Evolutionary conservation across 768 basidiomycete genomes (phyloP).

Genomic region (Lactifluus pinguis): DNA sequence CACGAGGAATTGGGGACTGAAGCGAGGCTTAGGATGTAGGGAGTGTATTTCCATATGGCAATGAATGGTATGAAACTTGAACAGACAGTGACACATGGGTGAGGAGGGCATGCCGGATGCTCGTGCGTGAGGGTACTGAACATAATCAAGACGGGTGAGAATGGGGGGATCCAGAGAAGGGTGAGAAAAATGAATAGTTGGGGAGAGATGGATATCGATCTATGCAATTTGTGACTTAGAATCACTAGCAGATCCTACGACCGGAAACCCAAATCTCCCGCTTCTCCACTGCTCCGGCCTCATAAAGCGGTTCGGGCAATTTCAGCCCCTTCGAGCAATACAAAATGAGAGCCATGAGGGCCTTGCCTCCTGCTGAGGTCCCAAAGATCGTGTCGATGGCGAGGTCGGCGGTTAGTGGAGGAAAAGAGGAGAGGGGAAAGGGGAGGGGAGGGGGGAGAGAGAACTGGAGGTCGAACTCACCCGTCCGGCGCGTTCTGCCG

Average conservation of each 20-base stretch:
- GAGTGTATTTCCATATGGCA: constrained; percentile 11
- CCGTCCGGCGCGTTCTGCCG: constrained; percentile 13
- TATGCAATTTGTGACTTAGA: too few species aligned
- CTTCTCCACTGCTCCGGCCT: too few species aligned
- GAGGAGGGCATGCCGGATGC: constrained; percentile 51
- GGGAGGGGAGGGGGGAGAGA: constrained; percentile 12
- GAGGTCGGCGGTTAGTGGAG: constrained; percentile 20
- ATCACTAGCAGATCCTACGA: too few species aligned
- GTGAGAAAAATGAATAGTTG: constrained; percentile 29
- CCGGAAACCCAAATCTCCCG: too few species aligned
- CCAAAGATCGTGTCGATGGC: too few species aligned
- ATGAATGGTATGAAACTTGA: too few species aligned
- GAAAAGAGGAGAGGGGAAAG: constrained; percentile 14
- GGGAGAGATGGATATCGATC: too few species aligned
- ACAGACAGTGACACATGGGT: constrained; percentile 40
- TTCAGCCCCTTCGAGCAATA: too few species aligned
- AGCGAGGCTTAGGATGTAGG: constrained; percentile 38
- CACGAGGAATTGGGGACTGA: constrained; percentile 67
- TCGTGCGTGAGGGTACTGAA: constrained; percentile 56
- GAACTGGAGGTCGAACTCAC: constrained; percentile 2
- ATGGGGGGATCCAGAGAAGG: too few species aligned
- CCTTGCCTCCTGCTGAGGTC: too few species aligned
- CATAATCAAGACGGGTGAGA: constrained; percentile 43
- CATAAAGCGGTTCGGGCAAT: too few species aligned
- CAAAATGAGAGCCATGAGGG: too few species aligned